These are phyloP conservation scores for Penicillium pulvis DNA, from an alignment of 495 filamentous ascomycete species.

Conservation along the genomic window DNA sequence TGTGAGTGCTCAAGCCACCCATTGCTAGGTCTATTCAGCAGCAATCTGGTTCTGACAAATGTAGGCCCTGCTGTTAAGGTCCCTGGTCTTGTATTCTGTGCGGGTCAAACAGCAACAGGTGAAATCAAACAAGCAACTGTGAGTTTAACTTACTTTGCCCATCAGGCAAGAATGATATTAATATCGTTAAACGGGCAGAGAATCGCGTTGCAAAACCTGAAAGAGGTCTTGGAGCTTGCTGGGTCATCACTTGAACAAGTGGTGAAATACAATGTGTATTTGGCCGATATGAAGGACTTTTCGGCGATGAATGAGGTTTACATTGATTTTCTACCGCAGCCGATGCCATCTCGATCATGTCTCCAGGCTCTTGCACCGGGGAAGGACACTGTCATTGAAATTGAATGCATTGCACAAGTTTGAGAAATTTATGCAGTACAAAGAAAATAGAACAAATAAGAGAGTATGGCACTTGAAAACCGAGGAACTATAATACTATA, in stretches of 20 bases:
- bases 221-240: slow-evolving; percentile 62
- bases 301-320: slow-evolving; percentile 64
- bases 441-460: background rate
- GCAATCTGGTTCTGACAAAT: background rate
- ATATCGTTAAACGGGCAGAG: slow-evolving; percentile 7
- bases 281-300: slow-evolving; percentile 70
- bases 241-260: slow-evolving; percentile 62
- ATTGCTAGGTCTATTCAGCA: no score
- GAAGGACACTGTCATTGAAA: slow-evolving; percentile 40
- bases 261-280: slow-evolving; percentile 69
- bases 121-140: slow-evolving; percentile 46
- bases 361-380: slow-evolving; percentile 42
- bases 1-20: slow-evolving; percentile 24
- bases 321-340: slow-evolving; percentile 39
- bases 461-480: background rate
- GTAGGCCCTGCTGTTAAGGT: slow-evolving; percentile 40
- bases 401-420: slow-evolving; percentile 41
- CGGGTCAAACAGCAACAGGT: slow-evolving; percentile 44
- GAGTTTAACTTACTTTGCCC: slow-evolving; percentile 1
- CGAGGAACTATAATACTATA: background rate
- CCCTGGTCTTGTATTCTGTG: slow-evolving; percentile 43
- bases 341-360: slow-evolving; percentile 42
- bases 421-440: slow-evolving; percentile 10
- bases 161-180: background rate
- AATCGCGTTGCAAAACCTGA: slow-evolving; percentile 57